Percentiles rank a stretch among this genome's conserved stretches.
Evolutionary conservation across 2,329 filamentous ascomycete species (phyloP).

Genomic region (Fusarium odoratissimum): DNA sequence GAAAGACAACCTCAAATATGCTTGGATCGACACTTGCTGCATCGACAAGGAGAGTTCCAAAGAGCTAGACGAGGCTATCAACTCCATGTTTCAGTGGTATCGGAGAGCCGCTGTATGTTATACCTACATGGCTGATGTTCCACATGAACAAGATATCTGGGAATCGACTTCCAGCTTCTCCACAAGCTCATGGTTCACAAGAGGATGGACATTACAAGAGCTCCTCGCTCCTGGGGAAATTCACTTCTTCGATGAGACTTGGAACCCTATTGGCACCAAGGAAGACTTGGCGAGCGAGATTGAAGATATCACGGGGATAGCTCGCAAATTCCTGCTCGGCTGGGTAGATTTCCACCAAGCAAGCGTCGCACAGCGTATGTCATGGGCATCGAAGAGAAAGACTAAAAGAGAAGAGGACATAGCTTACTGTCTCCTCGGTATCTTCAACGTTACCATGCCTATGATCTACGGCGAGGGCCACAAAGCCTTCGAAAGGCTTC

Average conservation of each 20-base stretch:
- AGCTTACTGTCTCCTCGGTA: slow-evolving; percentile 1
- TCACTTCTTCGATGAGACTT: not conserved
- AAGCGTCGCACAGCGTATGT: slow-evolving; percentile 12
- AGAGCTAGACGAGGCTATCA: slow-evolving; percentile 6
- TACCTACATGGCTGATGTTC: not conserved
- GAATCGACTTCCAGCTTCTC: not conserved
- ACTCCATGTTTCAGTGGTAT: slow-evolving; percentile 17
- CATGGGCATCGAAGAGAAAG: slow-evolving; percentile 1
- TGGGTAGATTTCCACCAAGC: not conserved
- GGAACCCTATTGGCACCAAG: not conserved
- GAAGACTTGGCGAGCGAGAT: not conserved
- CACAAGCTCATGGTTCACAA: slow-evolving; percentile 5
- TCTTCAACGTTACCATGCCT: slow-evolving; percentile 1
- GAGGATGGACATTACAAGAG: slow-evolving; percentile 15
- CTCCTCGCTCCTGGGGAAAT: not conserved
- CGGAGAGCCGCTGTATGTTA: not conserved
- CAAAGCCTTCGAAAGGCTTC: not conserved
- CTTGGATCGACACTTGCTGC: slow-evolving; percentile 14
- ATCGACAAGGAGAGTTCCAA: slow-evolving; percentile 12
- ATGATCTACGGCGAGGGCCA: slow-evolving; percentile 7
- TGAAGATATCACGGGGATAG: not conserved
- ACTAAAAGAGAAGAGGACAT: slow-evolving; percentile 11
- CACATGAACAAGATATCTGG: not conserved
- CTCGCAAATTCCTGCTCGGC: not conserved
- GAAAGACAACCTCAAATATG: not conserved